Evolutionary conservation across 2,329 filamentous ascomycete genomes (phyloP).

Genomic region (Trichoderma atroviride): DNA sequence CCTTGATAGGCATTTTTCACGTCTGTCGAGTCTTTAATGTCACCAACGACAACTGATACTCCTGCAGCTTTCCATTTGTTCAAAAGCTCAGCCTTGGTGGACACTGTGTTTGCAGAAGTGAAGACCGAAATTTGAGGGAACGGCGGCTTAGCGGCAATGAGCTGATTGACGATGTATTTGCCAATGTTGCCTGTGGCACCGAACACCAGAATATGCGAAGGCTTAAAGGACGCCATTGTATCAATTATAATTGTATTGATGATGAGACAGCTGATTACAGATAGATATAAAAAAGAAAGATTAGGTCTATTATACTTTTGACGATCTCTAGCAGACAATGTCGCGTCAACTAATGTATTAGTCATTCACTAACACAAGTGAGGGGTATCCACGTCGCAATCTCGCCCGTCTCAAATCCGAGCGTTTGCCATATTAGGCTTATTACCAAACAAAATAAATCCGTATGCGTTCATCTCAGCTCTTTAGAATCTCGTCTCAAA

Average conservation of each 20-base stretch:
- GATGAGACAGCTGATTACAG: neutral
- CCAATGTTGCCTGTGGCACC: slow-evolving; percentile 49
- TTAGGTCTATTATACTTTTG: neutral
- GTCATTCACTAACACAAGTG: neutral
- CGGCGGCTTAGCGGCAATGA: slow-evolving; percentile 41
- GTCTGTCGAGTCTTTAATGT: slow-evolving; percentile 45
- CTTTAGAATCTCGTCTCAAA: neutral
- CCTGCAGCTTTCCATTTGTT: slow-evolving; percentile 17
- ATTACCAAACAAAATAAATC: neutral
- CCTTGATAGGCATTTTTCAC: slow-evolving; percentile 61
- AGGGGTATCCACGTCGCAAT: neutral
- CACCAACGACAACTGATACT: slow-evolving; percentile 34
- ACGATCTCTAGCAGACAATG: neutral
- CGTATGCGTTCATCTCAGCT: neutral
- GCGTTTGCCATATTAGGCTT: neutral
- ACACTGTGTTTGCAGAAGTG: slow-evolving; percentile 17
- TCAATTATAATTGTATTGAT: neutral
- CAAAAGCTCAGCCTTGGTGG: slow-evolving; percentile 12
- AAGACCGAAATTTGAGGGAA: slow-evolving; percentile 44
- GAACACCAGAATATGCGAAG: slow-evolving; percentile 30
- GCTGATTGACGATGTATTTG: slow-evolving; percentile 44
- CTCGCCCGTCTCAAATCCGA: neutral
- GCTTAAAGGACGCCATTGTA: slow-evolving; percentile 10
- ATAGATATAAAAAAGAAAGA: neutral
- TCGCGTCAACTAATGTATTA: neutral